Percentiles rank a stretch among this genome's conserved stretches.
phyloP scores from a whole-genome alignment of 805 yeast species.

The Candida suzukii region DNA sequence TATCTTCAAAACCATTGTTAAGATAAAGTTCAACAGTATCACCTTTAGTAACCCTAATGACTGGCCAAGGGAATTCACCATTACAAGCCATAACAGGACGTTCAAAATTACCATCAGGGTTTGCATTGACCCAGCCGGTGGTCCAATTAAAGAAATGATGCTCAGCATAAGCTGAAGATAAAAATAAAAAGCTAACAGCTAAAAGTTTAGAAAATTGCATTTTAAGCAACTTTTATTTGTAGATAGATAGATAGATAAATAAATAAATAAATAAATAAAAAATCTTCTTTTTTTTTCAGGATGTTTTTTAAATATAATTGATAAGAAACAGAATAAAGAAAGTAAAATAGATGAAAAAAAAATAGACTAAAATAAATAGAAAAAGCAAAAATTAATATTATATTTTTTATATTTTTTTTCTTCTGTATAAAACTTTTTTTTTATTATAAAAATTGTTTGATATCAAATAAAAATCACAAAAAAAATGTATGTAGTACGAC shows the following conservation, averaged over 20 bases:
- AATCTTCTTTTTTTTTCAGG: no score
- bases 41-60: slow-evolving; percentile 65
- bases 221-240: no score
- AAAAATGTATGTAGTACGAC: no score
- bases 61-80: slow-evolving; percentile 79
- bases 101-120: slow-evolving; percentile 44
- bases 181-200: slow-evolving; percentile 6
- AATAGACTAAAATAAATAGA: no score
- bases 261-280: no score
- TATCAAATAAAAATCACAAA: background rate
- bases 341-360: no score
- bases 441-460: background rate
- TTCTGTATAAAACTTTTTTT: no score
- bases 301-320: no score
- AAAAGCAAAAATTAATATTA: no score
- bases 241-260: no score
- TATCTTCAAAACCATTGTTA: slow-evolving; percentile 64
- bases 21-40: slow-evolving; percentile 70
- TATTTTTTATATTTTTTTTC: no score
- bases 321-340: no score
- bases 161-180: slow-evolving; percentile 25
- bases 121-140: slow-evolving; percentile 56
- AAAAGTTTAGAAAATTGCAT: slow-evolving; percentile 13
- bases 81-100: slow-evolving; percentile 44
- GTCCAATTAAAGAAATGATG: slow-evolving; percentile 63